Evolutionary conservation across 306 rosid species (phyloP), one percentile per base, ranked within the genome.

Genomic region (Trifolium subterraneum): DNA sequence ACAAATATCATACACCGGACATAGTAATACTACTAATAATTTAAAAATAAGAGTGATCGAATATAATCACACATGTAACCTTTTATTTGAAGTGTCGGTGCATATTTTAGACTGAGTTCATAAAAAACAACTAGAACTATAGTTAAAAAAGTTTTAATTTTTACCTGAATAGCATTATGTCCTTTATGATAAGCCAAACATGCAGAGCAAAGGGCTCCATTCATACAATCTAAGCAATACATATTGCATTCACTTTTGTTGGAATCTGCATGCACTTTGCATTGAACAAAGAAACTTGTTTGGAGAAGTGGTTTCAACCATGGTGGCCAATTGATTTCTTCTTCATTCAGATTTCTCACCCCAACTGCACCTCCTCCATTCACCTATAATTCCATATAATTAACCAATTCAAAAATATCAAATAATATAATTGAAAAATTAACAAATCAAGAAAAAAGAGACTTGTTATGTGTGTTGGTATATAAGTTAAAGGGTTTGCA

Each of bases 211-310:
- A 88, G 86, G 31, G 87, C 89, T 68, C 90, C 93, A 77, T 84
- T 80, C 77, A 80, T 78, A 72, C 93, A 88, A 44, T 88, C 93
- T 83, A 88, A 84, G 29, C 93, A 88, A 78, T 84, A 88, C 92
- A 88, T 88, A 73, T 88, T 88, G 79, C 92, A 88, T 86, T 88
- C 93, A 62, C 83, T 82, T 76, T 86, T 88, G 79, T 86, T 87
- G 27, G 90, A 88, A 86, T 88, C 88, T 8, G 79, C 66, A 16
- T 88, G 93, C 55, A 78, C 71, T 68, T 86, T 84, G 86, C 93
- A 88, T 75, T 86, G 89, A 75, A 84, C 87, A 75, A 88, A 88
- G 87, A 88, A 88, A 16, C 79, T 86, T 39, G 90, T 82, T 78
- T 74, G 63, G 1, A 88, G 83, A 80, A 88, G 89, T 13, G 93